Evolutionary conservation across 345 rosid genomes (phyloP).

Genomic region (Melastoma malabathricum): DNA sequence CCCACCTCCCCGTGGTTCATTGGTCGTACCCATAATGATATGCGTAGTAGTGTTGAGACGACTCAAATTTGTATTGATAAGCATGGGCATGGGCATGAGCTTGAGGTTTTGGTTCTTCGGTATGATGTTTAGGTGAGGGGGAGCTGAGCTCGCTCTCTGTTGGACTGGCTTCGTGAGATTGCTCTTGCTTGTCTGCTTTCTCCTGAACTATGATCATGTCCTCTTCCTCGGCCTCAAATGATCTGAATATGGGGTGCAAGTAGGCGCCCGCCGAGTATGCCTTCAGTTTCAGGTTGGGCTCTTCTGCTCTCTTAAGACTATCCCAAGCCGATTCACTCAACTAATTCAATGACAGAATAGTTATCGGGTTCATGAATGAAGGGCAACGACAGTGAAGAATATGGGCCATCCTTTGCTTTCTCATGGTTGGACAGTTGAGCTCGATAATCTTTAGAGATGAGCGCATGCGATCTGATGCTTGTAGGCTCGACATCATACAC

Average conservation of each 20-base stretch:
- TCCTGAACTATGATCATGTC: constrained; percentile 13
- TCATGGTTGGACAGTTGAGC: constrained; percentile 50
- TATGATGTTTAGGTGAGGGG: constrained; percentile 40
- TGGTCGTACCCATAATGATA: not conserved
- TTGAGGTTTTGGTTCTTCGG: no score
- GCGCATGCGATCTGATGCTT: constrained; percentile 77
- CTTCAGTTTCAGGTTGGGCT: constrained; percentile 23
- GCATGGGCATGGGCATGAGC: constrained; percentile 3
- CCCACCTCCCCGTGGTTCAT: no score
- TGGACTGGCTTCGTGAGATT: constrained; percentile 12
- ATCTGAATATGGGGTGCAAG: constrained; percentile 34
- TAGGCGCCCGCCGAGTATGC: constrained; percentile 29
- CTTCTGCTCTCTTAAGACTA: constrained; percentile 24
- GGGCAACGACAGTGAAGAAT: constrained; percentile 26
- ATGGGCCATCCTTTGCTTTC: constrained; percentile 37
- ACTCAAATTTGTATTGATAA: constrained; percentile 7
- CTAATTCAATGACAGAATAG: constrained; percentile 35
- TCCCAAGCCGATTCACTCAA: constrained; percentile 37
- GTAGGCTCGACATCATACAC: constrained; percentile 93
- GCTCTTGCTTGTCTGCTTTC: constrained; percentile 5
- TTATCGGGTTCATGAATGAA: constrained; percentile 47
- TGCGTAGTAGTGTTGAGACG: not conserved
- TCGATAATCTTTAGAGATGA: constrained; percentile 54
- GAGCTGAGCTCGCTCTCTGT: constrained; percentile 35
- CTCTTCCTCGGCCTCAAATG: constrained; percentile 21